phyloP scores from a whole-genome alignment of 2,329 filamentous ascomycete species.

The Immersiporthe knoxdaviesiana region DNA sequence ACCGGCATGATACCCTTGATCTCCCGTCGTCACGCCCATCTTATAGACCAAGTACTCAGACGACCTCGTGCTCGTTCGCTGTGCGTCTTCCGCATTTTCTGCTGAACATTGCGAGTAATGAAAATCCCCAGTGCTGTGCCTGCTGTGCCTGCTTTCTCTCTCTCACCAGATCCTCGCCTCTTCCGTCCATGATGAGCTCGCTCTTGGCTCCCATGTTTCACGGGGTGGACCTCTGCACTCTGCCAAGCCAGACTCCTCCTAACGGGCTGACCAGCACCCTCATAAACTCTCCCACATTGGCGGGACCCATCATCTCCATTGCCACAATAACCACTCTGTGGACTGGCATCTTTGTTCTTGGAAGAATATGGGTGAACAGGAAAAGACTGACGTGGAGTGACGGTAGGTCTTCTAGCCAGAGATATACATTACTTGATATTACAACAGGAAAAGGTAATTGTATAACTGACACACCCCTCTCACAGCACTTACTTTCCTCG shows the following conservation, averaged over 20 bases:
- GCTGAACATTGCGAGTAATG: no score
- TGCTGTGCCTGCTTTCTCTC: no score
- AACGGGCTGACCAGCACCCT: not conserved
- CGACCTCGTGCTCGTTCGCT: not conserved
- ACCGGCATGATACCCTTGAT: not conserved
- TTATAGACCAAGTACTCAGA: not conserved
- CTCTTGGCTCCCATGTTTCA: not conserved
- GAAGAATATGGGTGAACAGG: not conserved
- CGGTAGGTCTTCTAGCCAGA: not conserved
- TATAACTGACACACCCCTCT: no score
- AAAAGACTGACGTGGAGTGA: not conserved
- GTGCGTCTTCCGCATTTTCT: not conserved
- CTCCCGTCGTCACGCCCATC: no score
- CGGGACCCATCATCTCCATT: not conserved
- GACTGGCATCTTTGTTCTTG: not conserved
- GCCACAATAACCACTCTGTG: not conserved
- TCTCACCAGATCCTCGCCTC: not conserved
- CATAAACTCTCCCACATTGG: not conserved
- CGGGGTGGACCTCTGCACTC: not conserved
- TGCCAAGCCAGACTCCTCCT: not conserved
- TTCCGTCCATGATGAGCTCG: not conserved
- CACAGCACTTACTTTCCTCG: no score
- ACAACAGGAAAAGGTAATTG: not conserved
- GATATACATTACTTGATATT: not conserved
- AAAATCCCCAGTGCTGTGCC: no score